Conservation (phyloP, 352 stramenopile genomes). For the Thraustochytrium sp. region DNA sequence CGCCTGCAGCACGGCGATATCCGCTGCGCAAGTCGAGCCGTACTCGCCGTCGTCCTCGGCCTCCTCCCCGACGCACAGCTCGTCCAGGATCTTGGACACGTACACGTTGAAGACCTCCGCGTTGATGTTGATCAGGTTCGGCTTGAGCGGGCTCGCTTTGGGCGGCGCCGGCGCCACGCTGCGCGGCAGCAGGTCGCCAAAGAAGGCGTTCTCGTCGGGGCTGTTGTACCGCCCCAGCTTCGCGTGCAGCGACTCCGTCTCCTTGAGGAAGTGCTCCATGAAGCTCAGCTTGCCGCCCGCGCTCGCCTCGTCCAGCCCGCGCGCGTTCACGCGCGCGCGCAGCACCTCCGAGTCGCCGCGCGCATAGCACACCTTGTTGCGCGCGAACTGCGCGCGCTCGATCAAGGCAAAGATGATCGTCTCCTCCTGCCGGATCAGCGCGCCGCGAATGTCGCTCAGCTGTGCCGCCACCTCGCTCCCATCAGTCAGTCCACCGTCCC, state of each 20-base stretch:
- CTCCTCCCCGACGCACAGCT: conserved; percentile 70
- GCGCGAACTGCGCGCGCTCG: conserved; percentile 91
- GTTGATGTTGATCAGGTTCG: conserved; percentile 96
- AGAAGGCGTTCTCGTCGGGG: conserved; percentile 97
- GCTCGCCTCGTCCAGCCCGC: background rate
- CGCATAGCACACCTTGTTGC: conserved; percentile 88
- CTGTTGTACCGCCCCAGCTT: conserved; percentile 93
- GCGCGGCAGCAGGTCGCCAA: conserved; percentile 75
- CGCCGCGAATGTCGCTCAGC: conserved; percentile 38
- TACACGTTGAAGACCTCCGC: conserved; percentile 92
- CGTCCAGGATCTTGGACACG: conserved; percentile 80
- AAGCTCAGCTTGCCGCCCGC: conserved; percentile 55
- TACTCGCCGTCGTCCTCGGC: conserved; percentile 81
- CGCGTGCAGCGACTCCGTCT: conserved; percentile 89
- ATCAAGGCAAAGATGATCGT: conserved; percentile 99
- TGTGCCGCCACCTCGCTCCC: background rate
- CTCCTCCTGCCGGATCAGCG: conserved; percentile 76
- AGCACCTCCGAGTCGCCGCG: conserved; percentile 63
- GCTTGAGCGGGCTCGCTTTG: conserved; percentile 76
- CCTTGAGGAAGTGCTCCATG: conserved; percentile 94
- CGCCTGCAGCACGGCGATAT: conserved; percentile 82
- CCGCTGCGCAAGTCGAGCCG: conserved; percentile 59
- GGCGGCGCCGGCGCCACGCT: conserved; percentile 66
- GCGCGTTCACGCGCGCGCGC: conserved; percentile 49
- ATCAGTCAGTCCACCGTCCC: too few relatives aligned